Base-by-base conservation (phyloP, 2,329 filamentous ascomycete genomes). In the Nannizziopsis arthrosporioides region DNA sequence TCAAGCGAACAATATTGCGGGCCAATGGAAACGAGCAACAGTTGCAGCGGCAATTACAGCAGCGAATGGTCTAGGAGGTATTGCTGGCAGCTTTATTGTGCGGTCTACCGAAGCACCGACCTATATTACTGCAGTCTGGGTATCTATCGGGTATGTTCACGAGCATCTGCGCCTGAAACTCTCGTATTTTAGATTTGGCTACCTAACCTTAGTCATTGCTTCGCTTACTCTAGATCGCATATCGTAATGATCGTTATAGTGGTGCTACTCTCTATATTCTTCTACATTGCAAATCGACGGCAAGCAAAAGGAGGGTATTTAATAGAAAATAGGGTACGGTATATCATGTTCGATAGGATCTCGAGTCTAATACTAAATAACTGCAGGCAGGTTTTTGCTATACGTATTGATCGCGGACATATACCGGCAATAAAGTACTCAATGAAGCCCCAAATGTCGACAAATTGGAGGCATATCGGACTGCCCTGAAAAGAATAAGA, bases 11-110 rank as follows among this genome's bases (percentile, higher is more conserved):
- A 83, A 80, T 53, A 71, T 81, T 37, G 69, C 73, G 0, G 76
- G 77, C 0, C 78, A 82, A 56, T 82, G 78, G 78, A 82, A 81
- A 61, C 68, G 78, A 27, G 77, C 73, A 1, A 79, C 78, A 41
- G 76, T 76, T 0, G 76, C 78, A 0, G 79, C 78, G 0, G 70
- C 73, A 0, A 72, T 81, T 2, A 75, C 77, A 9, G 77, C 76
- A 7, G 73, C 70, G 56, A 82, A 82, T 54, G 78, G 79, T 0
- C 72, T 79, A 12, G 79, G 79, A 7, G 78, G 78, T 0, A 78
- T 82, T 51, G 78, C 78, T 1, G 80, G 79, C 1, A 80, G 76
- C 57, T 84, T 78, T 57, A 82, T 84, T 53, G 77, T 84, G 2
- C 68, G 75, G 19, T 69, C 74, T 51, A 61, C 69, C 7, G 80